These are phyloP conservation scores for Sclerotinia spermophila DNA, from an alignment of 2,329 filamentous ascomycete species.

Conservation along the genomic window DNA sequence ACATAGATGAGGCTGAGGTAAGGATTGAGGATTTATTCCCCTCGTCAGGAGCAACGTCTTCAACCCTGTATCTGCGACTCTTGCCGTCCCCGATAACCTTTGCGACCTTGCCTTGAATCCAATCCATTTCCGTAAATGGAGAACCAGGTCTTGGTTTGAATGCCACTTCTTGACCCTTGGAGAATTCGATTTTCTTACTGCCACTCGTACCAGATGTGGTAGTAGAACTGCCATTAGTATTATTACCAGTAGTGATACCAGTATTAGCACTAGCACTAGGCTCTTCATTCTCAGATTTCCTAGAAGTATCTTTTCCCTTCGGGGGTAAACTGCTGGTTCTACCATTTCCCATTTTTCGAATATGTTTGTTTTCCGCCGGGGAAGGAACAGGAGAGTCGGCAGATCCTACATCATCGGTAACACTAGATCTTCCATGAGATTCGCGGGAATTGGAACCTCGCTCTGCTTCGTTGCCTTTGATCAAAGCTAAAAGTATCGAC, in stretches of 20 bases:
- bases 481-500: constrained; percentile 23
- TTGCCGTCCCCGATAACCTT: constrained; percentile 73
- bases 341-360: constrained; percentile 30
- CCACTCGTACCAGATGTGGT: constrained; percentile 16
- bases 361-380: constrained; percentile 33
- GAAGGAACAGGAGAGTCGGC: constrained; percentile 36
- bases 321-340: constrained; percentile 36
- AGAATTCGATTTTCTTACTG: constrained; percentile 52
- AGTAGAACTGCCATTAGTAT: background rate
- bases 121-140: constrained; percentile 52
- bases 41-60: constrained; percentile 74
- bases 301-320: constrained; percentile 24
- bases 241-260: constrained; percentile 22
- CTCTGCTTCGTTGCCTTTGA: constrained; percentile 28
- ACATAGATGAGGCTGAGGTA: constrained; percentile 71
- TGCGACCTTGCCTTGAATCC: constrained; percentile 76
- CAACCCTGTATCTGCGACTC: constrained; percentile 72
- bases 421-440: constrained; percentile 27
- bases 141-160: constrained; percentile 57
- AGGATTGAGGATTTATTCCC: constrained; percentile 61
- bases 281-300: constrained; percentile 30
- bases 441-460: constrained; percentile 28
- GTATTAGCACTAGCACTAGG: constrained; percentile 22
- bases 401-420: constrained; percentile 35
- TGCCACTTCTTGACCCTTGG: constrained; percentile 61